Base-by-base conservation (phyloP, 78 protist genomes). In the Dictyostelium brefeldianum region DNA sequence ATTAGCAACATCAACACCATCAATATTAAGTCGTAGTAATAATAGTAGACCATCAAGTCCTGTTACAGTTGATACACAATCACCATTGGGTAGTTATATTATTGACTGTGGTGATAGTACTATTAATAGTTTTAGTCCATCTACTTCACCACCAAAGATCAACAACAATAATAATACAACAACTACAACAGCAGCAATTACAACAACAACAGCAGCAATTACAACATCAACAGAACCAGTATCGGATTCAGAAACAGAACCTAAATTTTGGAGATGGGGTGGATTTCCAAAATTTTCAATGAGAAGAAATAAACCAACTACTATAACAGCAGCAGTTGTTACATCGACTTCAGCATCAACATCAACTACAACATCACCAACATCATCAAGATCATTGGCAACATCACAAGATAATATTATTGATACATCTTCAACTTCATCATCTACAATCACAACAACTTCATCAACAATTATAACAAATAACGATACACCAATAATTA, bases 221-320 rank as follows among this genome's bases (percentile, higher is more conserved):
- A 36, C 48, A 31, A 10, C 56, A 20, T 12, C 10, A 29, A 47
- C 22, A 6, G 70, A 54, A 20, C 36, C 51, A 25, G 5, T 64
- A 2, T 87, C 93, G 11, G 93, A 87, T 53, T 75, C 95, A 12
- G 91, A 82, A 53, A 36, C 85, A 7, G 90, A 82, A 57, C 90
- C 83, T 41, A 82, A 71, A 20, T 59, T 74, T 65, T 87, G 93
- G 93, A 62, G 78, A 78, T 87, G 93, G 93, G 93, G 93, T 36
- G 93, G 93, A 50, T 65, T 87, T 1, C 93, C 93, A 31, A 87
- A 77, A 20, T 87, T 77, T 64, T 57, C 67, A 14, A 43, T 71
- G 22, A 51, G 93, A 17, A 75, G 80, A n/a, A 87, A 74, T 50
- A 65, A 73, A 43, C 17, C 43, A 11, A 17, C 51, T 7, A 73